These are phyloP conservation scores for Phytophthora cryptogea DNA, from an alignment of 352 stramenopile species.

Conservation along the genomic window DNA sequence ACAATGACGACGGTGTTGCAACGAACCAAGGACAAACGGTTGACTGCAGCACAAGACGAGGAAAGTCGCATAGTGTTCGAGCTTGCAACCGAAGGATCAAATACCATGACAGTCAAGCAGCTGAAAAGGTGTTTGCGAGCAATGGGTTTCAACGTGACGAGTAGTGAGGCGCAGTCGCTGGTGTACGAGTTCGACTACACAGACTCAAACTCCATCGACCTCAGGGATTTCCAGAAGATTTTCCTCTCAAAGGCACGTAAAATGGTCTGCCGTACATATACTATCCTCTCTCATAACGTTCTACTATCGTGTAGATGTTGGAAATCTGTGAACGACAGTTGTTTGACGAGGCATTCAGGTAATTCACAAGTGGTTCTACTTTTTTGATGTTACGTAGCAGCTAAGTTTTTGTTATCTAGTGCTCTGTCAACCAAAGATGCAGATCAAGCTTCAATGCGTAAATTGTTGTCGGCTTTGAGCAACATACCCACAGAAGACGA, in stretches of 20 bases:
- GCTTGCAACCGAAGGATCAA: slow-evolving; percentile 16
- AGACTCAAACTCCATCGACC: slow-evolving; percentile 29
- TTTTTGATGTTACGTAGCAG: not conserved
- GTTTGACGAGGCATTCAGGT: slow-evolving; percentile 46
- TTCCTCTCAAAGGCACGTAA: slow-evolving; percentile 42
- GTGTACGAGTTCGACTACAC: slow-evolving; percentile 58
- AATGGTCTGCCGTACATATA: not conserved
- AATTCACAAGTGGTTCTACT: not conserved
- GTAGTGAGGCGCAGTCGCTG: slow-evolving; percentile 31
- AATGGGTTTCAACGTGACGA: slow-evolving; percentile 30
- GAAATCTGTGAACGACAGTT: slow-evolving; percentile 23
- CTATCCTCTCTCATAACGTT: not conserved
- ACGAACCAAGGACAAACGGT: slow-evolving; percentile 30
- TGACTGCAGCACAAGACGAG: slow-evolving; percentile 31
- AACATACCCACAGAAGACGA: not conserved
- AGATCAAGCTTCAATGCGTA: slow-evolving; percentile 18
- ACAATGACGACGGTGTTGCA: slow-evolving; percentile 26
- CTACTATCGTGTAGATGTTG: slow-evolving; percentile 16
- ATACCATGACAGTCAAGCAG: slow-evolving; percentile 33
- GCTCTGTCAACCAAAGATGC: slow-evolving; percentile 12
- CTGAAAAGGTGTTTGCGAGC: slow-evolving; percentile 41
- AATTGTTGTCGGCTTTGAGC: slow-evolving; percentile 18
- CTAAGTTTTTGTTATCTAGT: slow-evolving; percentile 13
- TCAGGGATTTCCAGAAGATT: slow-evolving; percentile 49
- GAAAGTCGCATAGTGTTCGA: slow-evolving; percentile 35